phyloP scores from a whole-genome alignment of 345 rosid species.

The Dipteronia dyeriana region DNA sequence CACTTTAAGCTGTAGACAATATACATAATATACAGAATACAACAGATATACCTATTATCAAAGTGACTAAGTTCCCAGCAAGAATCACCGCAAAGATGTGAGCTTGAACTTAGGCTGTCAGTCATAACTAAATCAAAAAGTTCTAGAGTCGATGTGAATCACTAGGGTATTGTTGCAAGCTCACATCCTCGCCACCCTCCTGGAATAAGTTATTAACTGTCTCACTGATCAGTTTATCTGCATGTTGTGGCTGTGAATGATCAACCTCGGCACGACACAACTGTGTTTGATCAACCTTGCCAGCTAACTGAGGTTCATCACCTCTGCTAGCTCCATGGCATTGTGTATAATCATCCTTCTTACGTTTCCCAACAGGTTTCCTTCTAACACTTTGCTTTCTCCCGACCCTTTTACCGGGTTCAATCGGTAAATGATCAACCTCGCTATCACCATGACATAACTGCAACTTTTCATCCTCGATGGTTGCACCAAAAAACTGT shows the following conservation, averaged over 20 bases:
- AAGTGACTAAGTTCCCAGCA: neutral
- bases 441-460: slow-evolving; percentile 21
- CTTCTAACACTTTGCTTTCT: slow-evolving; percentile 36
- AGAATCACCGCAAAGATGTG: no score
- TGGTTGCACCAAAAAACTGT: slow-evolving; percentile 22
- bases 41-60: neutral
- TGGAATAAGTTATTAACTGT: neutral
- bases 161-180: slow-evolving; percentile 14
- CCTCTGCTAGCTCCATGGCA: slow-evolving; percentile 28
- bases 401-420: slow-evolving; percentile 25
- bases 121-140: no score
- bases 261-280: slow-evolving; percentile 20
- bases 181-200: neutral
- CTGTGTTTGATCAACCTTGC: slow-evolving; percentile 28
- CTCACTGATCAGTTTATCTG: neutral
- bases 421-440: slow-evolving; percentile 26
- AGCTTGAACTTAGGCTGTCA: no score
- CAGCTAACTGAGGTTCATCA: slow-evolving; percentile 28
- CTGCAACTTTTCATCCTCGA: slow-evolving; percentile 26
- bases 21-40: neutral
- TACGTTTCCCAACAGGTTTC: slow-evolving; percentile 26
- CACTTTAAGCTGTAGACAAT: neutral
- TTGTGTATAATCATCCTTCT: slow-evolving; percentile 23
- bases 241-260: slow-evolving; percentile 18
- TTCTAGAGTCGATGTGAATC: neutral